A percentile compares a stretch with the other conserved stretches of the same genome.
Conservation (phyloP, 2,329 filamentous ascomycete genomes). For the Xylogone sp. region DNA sequence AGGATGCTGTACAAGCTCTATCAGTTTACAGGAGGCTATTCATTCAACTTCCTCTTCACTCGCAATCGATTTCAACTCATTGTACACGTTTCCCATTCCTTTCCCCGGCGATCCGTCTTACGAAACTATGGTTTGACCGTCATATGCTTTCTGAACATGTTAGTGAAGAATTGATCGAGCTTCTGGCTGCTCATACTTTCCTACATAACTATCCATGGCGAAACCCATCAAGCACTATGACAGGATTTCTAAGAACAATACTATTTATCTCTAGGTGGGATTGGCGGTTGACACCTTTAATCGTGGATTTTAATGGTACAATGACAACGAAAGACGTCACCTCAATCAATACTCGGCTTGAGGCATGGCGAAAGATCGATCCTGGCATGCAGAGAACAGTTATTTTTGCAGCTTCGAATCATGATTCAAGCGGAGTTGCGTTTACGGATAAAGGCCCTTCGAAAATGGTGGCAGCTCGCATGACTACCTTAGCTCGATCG, state of each 20-base stretch:
- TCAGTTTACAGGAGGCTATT: conserved; percentile 69
- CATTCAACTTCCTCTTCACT: conserved; percentile 70
- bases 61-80: conserved; percentile 74
- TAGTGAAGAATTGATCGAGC: conserved; percentile 76
- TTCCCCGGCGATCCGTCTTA: conserved; percentile 76
- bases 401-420: conserved; percentile 75
- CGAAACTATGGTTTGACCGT: conserved; percentile 84
- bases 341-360: conserved; percentile 66
- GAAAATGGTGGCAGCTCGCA: conserved; percentile 78
- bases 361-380: conserved; percentile 84
- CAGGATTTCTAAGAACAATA: conserved; percentile 78
- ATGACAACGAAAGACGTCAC: conserved; percentile 59
- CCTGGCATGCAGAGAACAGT: conserved; percentile 81
- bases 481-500: conserved; percentile 77
- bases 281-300: conserved; percentile 78
- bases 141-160: conserved; percentile 79
- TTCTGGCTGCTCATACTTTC: conserved; percentile 76
- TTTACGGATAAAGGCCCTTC: conserved; percentile 75
- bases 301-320: conserved; percentile 70
- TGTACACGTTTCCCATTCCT: conserved; percentile 77
- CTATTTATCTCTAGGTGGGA: conserved; percentile 84
- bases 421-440: conserved; percentile 72
- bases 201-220: conserved; percentile 78
- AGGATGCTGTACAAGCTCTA: conserved; percentile 67
- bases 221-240: conserved; percentile 69